A percentile compares a stretch with the other conserved stretches of the same genome.
phyloP scores from a whole-genome alignment of 1,139 yeast species.

The Hanseniaspora uvarum region DNA sequence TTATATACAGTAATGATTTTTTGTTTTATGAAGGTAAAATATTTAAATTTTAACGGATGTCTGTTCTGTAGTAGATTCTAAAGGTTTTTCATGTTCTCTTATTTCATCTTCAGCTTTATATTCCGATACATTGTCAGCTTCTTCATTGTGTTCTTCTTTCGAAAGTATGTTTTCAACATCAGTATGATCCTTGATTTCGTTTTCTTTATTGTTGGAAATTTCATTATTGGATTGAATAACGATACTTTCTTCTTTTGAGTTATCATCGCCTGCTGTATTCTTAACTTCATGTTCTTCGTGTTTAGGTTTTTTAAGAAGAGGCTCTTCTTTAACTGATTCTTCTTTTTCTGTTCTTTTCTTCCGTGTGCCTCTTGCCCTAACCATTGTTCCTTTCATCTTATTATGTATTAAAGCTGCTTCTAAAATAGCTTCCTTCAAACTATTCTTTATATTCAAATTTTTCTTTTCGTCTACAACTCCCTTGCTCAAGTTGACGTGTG shows the following conservation, averaged over 20 bases:
- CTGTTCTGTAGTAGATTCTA: not conserved
- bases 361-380: constrained; percentile 57
- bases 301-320: constrained; percentile 40
- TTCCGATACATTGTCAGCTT: not conserved
- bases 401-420: constrained; percentile 80
- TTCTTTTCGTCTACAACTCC: constrained; percentile 60
- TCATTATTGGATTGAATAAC: not conserved
- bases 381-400: constrained; percentile 49
- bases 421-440: constrained; percentile 76
- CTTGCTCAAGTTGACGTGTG: constrained; percentile 28
- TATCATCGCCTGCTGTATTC: constrained; percentile 20
- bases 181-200: constrained; percentile 16
- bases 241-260: constrained; percentile 3
- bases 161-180: constrained; percentile 14
- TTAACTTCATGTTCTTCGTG: constrained; percentile 22
- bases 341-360: constrained; percentile 59
- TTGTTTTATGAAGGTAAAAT: not conserved
- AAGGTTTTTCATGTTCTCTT: not conserved
- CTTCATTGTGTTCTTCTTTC: too few relatives aligned
- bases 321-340: not conserved
- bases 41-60: not conserved
- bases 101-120: not conserved
- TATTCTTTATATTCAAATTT: constrained; percentile 58
- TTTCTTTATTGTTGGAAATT: not conserved
- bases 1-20: too few relatives aligned